Evolutionary conservation across 768 basidiomycete genomes (phyloP), one percentile per base, ranked within the genome.

Genomic region (Harrya chromipes): DNA sequence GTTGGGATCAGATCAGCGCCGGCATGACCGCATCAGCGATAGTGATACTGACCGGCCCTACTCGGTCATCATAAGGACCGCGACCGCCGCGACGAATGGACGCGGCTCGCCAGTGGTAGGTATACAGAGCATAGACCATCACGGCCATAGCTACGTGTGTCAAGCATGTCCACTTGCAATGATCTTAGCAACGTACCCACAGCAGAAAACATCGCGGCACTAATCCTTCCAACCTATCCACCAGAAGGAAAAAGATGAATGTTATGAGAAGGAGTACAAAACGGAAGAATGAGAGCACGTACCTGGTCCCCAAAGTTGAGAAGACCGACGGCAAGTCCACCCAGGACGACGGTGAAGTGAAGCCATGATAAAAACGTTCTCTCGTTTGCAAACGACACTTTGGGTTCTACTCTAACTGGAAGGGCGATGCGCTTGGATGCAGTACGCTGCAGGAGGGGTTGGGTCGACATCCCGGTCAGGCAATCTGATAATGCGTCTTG

Each of bases 301-400:
- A 87, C 93, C 73, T 90, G 90, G 69, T 98, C 97, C 53, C 97
- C 97, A 74, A 99, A 99, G 71, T 99, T 99, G 60, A 99, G 76
- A 49, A 99, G 72, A 11, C 97, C 97, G 13, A 98, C 94, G 2
- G 94, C 90, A 40, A 99, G 80, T 49, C 97, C 97, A 24, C 95
- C 94, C 8, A 99, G 84, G 50, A 99, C 92, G 71, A 98, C 93
- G 35, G 94, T 94, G 68, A 97, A 97, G 70, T 97, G 94, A 42
- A 97, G 80, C 97, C 95, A 98, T 79, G 94, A 94, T 39, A 99
- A 78, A 72, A 98, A 98, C 0, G 97, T 94, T 48, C 90, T 83
- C 69, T 94, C 92, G 69, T 94, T 94, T 37, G 92, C 92, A 60
- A 94, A 95, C 40, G 91, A 91, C 53, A 95, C 92, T 61, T 95